phyloP scores from a whole-genome alignment of 2,329 filamentous ascomycete species.

The Neonectria faginata region DNA sequence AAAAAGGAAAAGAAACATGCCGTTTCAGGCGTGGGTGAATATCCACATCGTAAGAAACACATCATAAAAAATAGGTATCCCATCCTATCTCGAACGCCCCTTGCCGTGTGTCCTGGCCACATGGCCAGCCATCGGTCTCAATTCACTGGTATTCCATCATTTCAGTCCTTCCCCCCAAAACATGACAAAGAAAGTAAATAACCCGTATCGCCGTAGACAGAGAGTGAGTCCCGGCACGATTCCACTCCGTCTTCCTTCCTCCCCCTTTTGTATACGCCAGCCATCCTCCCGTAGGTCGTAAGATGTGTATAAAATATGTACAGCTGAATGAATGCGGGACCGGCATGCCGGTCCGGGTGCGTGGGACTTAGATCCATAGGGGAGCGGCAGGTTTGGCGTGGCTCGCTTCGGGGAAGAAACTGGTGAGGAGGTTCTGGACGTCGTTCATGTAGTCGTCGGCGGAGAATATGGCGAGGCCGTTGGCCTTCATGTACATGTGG shows the following conservation, averaged over 20 bases:
- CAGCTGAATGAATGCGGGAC: constrained; percentile 44
- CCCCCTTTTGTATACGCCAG: constrained; percentile 35
- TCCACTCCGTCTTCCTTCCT: constrained; percentile 28
- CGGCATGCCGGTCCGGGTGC: constrained; percentile 27
- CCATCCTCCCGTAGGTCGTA: constrained; percentile 40
- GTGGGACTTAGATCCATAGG: constrained; percentile 61
- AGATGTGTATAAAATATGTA: constrained; percentile 50
- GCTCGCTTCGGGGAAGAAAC: constrained; percentile 64
- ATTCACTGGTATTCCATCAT: constrained; percentile 37
- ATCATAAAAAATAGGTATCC: constrained; percentile 43
- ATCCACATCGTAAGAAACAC: constrained; percentile 46
- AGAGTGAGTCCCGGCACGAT: constrained; percentile 34
- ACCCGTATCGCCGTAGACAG: constrained; percentile 18
- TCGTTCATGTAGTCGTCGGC: constrained; percentile 88
- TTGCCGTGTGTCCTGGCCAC: constrained; percentile 31
- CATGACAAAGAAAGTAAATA: constrained; percentile 34
- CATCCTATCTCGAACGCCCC: constrained; percentile 43
- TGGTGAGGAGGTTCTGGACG: constrained; percentile 75
- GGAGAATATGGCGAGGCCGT: constrained; percentile 78
- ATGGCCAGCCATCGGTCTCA: constrained; percentile 32
- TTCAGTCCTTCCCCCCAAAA: constrained; percentile 31
- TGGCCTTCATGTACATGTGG: constrained; percentile 73
- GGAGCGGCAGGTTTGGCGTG: constrained; percentile 50
- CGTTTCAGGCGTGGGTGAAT: constrained; percentile 39
- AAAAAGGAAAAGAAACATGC: constrained; percentile 34